These are phyloP conservation scores for Rachicladosporium sp. DNA, from an alignment of 2,329 filamentous ascomycete genomes.

Conservation along the genomic window DNA sequence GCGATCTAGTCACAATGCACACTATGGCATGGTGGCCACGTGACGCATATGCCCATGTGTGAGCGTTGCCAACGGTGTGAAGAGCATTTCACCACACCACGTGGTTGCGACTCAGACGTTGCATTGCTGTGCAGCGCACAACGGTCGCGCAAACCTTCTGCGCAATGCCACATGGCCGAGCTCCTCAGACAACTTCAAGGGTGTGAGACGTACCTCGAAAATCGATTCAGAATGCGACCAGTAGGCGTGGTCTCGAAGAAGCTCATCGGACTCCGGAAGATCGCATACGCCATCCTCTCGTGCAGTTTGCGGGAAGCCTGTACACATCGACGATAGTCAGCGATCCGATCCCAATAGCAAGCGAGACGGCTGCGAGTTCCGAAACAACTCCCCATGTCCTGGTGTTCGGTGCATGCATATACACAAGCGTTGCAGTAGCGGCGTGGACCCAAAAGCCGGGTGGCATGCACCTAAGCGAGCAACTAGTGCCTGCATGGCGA, in stretches of 20 bases:
- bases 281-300: constrained; percentile 91
- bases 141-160: too few species aligned
- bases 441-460: neutral
- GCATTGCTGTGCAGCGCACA: too few species aligned
- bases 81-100: too few species aligned
- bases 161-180: too few species aligned
- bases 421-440: too few species aligned
- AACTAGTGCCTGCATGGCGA: neutral
- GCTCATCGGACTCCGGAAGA: constrained; percentile 95
- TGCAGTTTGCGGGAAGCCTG: constrained; percentile 90
- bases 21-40: too few species aligned
- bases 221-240: constrained; percentile 91
- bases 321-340: constrained; percentile 11
- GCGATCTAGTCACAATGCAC: too few species aligned
- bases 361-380: constrained; percentile 3
- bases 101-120: too few species aligned
- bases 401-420: neutral
- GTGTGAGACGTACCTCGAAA: constrained; percentile 57
- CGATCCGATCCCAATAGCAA: too few species aligned
- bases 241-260: constrained; percentile 97
- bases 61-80: too few species aligned
- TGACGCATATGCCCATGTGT: too few species aligned
- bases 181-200: too few species aligned
- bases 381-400: constrained; percentile 1
- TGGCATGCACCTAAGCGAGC: constrained; percentile 3